A percentile compares a stretch with the other conserved stretches of the same genome.
These are phyloP conservation scores for Penicillium corylophilum DNA, from an alignment of 2,329 filamentous ascomycete genomes.

Conservation along the genomic window DNA sequence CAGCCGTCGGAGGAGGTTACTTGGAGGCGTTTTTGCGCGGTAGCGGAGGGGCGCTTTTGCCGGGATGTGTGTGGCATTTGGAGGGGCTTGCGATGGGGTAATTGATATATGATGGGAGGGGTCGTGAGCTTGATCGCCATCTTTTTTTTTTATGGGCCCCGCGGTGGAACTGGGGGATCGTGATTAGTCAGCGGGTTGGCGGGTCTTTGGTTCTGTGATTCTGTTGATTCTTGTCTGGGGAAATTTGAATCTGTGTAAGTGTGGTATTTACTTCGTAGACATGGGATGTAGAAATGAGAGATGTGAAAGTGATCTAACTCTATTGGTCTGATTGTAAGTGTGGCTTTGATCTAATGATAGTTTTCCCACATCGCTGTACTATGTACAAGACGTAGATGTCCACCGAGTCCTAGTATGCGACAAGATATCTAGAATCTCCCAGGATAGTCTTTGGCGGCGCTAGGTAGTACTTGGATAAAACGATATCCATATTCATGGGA, in stretches of 20 bases:
- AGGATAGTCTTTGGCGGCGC: too few relatives aligned
- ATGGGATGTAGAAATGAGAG: too few relatives aligned
- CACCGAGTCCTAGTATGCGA: too few relatives aligned
- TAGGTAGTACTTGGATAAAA: too few relatives aligned
- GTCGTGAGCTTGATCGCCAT: not conserved
- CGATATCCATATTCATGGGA: too few relatives aligned
- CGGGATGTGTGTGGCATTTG: slow-evolving; percentile 36
- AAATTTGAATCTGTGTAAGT: not conserved
- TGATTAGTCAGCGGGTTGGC: not conserved
- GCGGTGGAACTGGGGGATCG: not conserved
- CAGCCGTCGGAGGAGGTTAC: slow-evolving; percentile 43
- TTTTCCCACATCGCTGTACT: too few relatives aligned
- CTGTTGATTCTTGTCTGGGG: not conserved
- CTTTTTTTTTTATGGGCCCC: not conserved
- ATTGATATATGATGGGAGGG: not conserved
- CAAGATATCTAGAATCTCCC: too few relatives aligned
- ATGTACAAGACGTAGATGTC: too few relatives aligned
- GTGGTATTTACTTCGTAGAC: too few relatives aligned
- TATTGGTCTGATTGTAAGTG: too few relatives aligned
- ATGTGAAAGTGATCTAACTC: too few relatives aligned
- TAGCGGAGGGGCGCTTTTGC: slow-evolving; percentile 23
- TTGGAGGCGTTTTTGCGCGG: slow-evolving; percentile 34
- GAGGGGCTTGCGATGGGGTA: not conserved
- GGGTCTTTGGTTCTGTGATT: not conserved
- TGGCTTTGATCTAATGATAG: too few relatives aligned